These are phyloP conservation scores for Pleurotus citrinopileatus DNA, from an alignment of 768 basidiomycete genomes.

Conservation along the genomic window DNA sequence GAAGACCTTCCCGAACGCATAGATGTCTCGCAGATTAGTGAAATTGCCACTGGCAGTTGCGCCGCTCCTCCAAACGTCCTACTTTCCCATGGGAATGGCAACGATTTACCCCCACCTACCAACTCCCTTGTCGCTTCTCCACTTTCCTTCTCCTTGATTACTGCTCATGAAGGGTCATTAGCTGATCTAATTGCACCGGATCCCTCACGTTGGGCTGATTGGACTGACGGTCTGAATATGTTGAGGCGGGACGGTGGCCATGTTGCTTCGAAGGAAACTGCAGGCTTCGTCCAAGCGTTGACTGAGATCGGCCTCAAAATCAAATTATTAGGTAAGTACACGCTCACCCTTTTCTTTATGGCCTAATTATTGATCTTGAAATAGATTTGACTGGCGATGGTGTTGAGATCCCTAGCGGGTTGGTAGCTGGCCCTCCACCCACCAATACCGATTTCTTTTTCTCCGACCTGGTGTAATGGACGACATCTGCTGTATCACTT, in stretches of 20 bases:
- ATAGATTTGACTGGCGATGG: constrained; percentile 85
- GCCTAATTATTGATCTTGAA: constrained; percentile 5
- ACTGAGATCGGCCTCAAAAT: constrained; percentile 93
- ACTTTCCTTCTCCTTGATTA: constrained; percentile 75
- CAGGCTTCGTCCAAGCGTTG: constrained; percentile 79
- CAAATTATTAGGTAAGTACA: constrained; percentile 70
- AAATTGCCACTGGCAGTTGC: constrained; percentile 76
- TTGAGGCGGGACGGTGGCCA: constrained; percentile 78
- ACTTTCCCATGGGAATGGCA: constrained; percentile 42
- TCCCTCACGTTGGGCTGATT: constrained; percentile 82
- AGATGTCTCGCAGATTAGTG: constrained; percentile 75
- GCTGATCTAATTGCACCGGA: constrained; percentile 81
- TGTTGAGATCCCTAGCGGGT: constrained; percentile 83
- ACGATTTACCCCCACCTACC: constrained; percentile 48
- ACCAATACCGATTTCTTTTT: constrained; percentile 83
- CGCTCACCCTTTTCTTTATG: background rate
- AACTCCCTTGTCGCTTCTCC: constrained; percentile 58
- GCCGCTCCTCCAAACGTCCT: constrained; percentile 63
- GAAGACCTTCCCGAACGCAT: constrained; percentile 89
- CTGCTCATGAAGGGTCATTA: constrained; percentile 64
- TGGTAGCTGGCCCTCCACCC: constrained; percentile 77
- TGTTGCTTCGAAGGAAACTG: constrained; percentile 82
- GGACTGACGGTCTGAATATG: constrained; percentile 93
- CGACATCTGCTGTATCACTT: background rate
- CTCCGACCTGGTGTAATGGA: constrained; percentile 51